These are phyloP conservation scores for Insectozyma bohioensis DNA, from an alignment of 1,139 yeast species.

Conservation along the genomic window DNA sequence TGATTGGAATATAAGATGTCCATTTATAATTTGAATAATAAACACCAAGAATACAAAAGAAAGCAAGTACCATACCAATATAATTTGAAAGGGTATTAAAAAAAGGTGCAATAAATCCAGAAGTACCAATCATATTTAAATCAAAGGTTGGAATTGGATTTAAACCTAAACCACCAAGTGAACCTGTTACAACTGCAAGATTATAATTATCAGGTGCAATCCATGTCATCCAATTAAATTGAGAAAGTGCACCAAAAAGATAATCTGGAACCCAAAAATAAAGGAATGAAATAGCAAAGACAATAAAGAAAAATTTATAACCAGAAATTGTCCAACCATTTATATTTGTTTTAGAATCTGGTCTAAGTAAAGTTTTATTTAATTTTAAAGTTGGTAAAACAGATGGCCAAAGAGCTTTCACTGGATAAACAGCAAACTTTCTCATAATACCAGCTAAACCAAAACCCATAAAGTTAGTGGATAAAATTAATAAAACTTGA, in stretches of 20 bases:
- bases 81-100: constrained; percentile 42
- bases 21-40: constrained; percentile 52
- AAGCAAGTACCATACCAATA: constrained; percentile 44
- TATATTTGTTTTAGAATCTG: constrained; percentile 40
- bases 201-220: constrained; percentile 28
- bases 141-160: constrained; percentile 59
- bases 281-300: constrained; percentile 23
- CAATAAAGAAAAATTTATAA: constrained; percentile 28
- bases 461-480: constrained; percentile 61
- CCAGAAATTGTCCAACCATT: constrained; percentile 38
- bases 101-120: constrained; percentile 34
- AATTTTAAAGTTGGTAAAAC: constrained; percentile 54
- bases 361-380: constrained; percentile 49
- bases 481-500: constrained; percentile 47
- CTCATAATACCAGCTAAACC: constrained; percentile 64
- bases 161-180: constrained; percentile 51
- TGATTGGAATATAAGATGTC: constrained; percentile 56
- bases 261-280: constrained; percentile 39
- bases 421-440: constrained; percentile 56
- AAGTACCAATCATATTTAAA: constrained; percentile 36
- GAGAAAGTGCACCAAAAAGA: constrained; percentile 31
- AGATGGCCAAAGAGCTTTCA: constrained; percentile 58
- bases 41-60: constrained; percentile 42
- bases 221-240: constrained; percentile 42
- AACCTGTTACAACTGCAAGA: constrained; percentile 60